Percentiles rank a stretch among this genome's conserved stretches.
Conservation (phyloP, 75 land plant species). For the Isoetes taiwanensis region DNA sequence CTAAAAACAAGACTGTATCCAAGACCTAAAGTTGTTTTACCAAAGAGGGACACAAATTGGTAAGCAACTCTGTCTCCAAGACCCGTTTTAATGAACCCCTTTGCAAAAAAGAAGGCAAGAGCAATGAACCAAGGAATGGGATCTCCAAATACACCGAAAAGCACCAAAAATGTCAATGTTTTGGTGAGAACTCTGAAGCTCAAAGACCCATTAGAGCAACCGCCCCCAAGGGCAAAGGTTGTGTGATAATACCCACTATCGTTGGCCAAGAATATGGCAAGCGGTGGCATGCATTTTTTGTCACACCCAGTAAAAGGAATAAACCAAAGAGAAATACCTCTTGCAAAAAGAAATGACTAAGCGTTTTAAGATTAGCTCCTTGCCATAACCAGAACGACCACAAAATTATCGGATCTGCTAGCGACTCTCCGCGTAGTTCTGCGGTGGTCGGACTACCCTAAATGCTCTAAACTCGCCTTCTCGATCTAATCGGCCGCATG, state of each 20-base stretch:
- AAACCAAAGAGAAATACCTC: background rate
- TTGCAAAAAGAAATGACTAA: no score
- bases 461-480: no score
- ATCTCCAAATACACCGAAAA: background rate
- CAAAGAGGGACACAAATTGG: constrained; percentile 7
- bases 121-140: constrained; percentile 8
- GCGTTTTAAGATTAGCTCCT: no score
- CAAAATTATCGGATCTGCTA: no score
- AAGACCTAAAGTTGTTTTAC: background rate
- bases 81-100: constrained; percentile 2
- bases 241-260: constrained; percentile 5
- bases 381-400: no score
- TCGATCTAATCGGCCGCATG: no score
- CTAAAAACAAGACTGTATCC: constrained; percentile 6
- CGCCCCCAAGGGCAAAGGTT: background rate
- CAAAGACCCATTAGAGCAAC: background rate
- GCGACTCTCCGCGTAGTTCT: no score
- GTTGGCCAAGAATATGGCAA: background rate
- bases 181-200: background rate
- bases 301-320: constrained; percentile 8
- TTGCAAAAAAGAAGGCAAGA: constrained; percentile 3
- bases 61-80: background rate
- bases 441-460: no score
- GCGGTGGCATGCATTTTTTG: background rate
- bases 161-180: background rate